Percentiles rank a stretch among this genome's conserved stretches.
Conservation (phyloP, 2,329 filamentous ascomycete genomes). For the Ploettnerulaceae sp. region DNA sequence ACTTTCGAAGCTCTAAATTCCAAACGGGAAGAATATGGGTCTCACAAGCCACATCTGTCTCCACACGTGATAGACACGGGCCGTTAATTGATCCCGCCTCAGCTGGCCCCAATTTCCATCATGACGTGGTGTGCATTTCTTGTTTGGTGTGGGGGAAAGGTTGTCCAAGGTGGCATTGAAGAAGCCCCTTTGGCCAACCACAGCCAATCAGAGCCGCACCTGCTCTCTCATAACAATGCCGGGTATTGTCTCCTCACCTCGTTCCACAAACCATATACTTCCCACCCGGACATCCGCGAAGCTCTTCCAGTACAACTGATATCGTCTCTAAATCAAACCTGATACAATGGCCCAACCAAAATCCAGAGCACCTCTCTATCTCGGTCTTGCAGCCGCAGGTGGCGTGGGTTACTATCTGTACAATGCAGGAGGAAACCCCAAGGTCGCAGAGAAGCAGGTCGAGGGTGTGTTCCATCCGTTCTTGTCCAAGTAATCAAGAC, state of each 20-base stretch:
- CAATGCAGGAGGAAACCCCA: conserved; percentile 72
- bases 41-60: conserved; percentile 8
- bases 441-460: conserved; percentile 78
- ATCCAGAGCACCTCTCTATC: conserved; percentile 37
- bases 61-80: not conserved
- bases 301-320: not conserved
- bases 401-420: conserved; percentile 89
- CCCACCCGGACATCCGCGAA: not conserved
- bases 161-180: not conserved
- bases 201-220: conserved; percentile 14
- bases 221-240: conserved; percentile 7
- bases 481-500: no score
- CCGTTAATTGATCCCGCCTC: not conserved
- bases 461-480: conserved; percentile 70
- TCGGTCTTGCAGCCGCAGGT: conserved; percentile 60
- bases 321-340: conserved; percentile 7
- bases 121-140: conserved; percentile 14
- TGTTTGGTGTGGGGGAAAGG: conserved; percentile 11
- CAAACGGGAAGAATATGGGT: not conserved
- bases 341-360: conserved; percentile 34
- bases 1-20: conserved; percentile 7
- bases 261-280: not conserved
- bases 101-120: not conserved
- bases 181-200: not conserved
- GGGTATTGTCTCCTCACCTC: conserved; percentile 6